Evolutionary conservation across 129 eudicot species (phyloP), one percentile per base, ranked within the genome.

Genomic region (Sambucus nigra): DNA sequence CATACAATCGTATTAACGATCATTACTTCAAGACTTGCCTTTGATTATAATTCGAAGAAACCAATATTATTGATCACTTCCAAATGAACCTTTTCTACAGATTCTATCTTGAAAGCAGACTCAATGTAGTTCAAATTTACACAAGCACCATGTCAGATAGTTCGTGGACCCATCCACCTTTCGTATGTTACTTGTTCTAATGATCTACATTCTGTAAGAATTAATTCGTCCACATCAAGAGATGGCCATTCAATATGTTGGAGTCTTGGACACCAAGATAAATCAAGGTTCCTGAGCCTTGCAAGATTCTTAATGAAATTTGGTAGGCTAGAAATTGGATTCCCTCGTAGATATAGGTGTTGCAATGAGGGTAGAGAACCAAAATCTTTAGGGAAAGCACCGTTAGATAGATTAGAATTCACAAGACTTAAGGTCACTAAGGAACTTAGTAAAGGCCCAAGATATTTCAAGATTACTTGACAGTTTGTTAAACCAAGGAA

Each of bases 261-360:
- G 5, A 56, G 33, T 7, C 7, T 41, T 41, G 28, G 12, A 32
- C 33, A 56, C 0, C 12, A 0, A 0, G 0, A 0, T 15, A 39
- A 14, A 0, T 1, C 0, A 0, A 56, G 32, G 0, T 0, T 1
- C 19, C 35, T 15, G 46, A 66, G 38, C 20, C 1, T 10, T 7
- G 29, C 2, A 8, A 55, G 57, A 47, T 7, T 8, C 33, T 23
- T 55, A 16, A 55, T 13, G 40, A 33, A 42, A 31, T 56, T 46
- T 2, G 71, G 71, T 4, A 66, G 19, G n/a, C 35, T 29, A 3
- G n/a, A 3, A 5, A 66, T 46, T 33, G 48, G 71, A 24, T 65
- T 65, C 6, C 18, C 0, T 10, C 70, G 25, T 12, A 64, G 17
- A 32, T 38, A 0, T 26, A 64, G 19, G 18, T 25, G 1, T 2